These are phyloP conservation scores for Coccomyxa subellipsoidea DNA, from an alignment of 163 green algal species.

Conservation along the genomic window DNA sequence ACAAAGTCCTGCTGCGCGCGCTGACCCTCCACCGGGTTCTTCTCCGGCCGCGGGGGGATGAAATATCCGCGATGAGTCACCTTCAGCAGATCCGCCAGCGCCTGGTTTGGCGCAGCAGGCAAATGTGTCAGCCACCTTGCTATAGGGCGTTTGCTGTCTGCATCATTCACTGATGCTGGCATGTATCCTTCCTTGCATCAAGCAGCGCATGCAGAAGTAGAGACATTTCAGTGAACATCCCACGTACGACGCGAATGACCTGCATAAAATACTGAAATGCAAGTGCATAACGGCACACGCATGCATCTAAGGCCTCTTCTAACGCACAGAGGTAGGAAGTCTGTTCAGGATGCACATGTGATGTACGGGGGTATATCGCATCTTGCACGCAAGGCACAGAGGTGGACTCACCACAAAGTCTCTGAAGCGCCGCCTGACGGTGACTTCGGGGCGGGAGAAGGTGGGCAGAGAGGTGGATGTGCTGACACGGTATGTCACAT, in stretches of 20 bases:
- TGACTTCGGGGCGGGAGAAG: conserved; percentile 3
- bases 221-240: too few relatives aligned
- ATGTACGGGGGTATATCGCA: neutral
- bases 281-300: too few relatives aligned
- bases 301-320: too few relatives aligned
- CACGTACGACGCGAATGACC: too few relatives aligned
- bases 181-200: too few relatives aligned
- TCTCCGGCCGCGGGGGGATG: conserved; percentile 60
- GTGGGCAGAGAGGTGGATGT: conserved; percentile 23
- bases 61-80: conserved; percentile 55
- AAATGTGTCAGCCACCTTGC: neutral
- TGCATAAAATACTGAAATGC: too few relatives aligned
- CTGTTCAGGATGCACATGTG: too few relatives aligned
- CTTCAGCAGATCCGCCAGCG: conserved; percentile 51
- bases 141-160: neutral
- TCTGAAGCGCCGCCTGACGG: conserved; percentile 54
- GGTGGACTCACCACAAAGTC: conserved; percentile 58
- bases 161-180: too few relatives aligned
- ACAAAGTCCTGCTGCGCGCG: conserved; percentile 36
- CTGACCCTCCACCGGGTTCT: conserved; percentile 47
- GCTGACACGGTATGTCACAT: conserved; percentile 46
- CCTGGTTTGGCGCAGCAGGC: conserved; percentile 18
- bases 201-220: too few relatives aligned
- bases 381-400: neutral
- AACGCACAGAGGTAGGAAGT: too few relatives aligned